Evolutionary conservation across 2,329 filamentous ascomycete genomes (phyloP), one percentile per base, ranked within the genome.

Genomic region (Canariomyces notabilis): DNA sequence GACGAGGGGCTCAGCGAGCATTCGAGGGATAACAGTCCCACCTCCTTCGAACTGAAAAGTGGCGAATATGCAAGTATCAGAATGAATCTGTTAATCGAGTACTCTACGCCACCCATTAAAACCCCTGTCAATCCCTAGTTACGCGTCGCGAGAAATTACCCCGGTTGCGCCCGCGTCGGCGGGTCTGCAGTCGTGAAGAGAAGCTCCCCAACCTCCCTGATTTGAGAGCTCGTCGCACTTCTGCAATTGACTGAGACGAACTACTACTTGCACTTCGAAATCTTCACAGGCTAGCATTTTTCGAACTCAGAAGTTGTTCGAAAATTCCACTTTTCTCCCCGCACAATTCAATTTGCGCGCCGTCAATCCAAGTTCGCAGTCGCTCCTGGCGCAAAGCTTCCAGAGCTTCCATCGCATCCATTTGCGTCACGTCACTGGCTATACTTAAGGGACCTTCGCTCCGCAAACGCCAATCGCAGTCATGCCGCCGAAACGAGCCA

Each of bases 401-500:
- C 18, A 22, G 14, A 12, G 31, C 21, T 41, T 40, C 18, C 6
- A 3, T 22, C 3, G 15, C 29, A 16, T 8, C 21, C 22, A 22
- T 34, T n/a, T 16, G 18, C 18, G 22, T 39, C 39, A 31, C 35
- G 18, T 40, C 36, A 32, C 35, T 40, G 18, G 4, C 6, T 31
- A 6, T 26, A n/a, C 8, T 15, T 6, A n/a, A 11, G 14, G 22
- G 14, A 29, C 8, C 4, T 16, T 20, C 11, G 4, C 5, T 20
- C 15, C 23, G 35, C 14, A 37, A 35, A 18, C 14, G 2, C 33
- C 7, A 38, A 6, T 20, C 19, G 16, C 3, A 35, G 42, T 31
- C 34, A 57, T 56, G 58, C 57, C 51, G 33, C 56, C 50, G 21
- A 58, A 46, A 42, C 37, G 23, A 37, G 39, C 39, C 29, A 46